phyloP scores from a whole-genome alignment of 208 protist genomes.

The Porcisia hertigi region DNA sequence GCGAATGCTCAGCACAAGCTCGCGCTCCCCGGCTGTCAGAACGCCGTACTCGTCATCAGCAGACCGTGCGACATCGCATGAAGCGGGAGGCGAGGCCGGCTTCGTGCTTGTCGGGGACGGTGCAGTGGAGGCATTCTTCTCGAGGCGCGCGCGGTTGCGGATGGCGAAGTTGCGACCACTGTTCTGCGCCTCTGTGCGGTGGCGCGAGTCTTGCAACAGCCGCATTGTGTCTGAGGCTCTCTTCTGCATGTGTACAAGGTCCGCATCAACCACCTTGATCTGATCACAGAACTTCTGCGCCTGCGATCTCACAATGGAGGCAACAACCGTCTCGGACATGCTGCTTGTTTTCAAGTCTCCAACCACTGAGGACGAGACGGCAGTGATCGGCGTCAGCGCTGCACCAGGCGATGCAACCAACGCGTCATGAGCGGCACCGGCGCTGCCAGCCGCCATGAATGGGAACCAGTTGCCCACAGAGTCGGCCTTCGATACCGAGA shows the following conservation, averaged over 20 bases:
- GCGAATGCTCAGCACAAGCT: conserved; percentile 69
- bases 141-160: conserved; percentile 73
- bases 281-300: conserved; percentile 77
- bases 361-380: conserved; percentile 80
- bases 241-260: conserved; percentile 78
- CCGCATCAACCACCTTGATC: conserved; percentile 58
- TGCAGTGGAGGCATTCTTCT: conserved; percentile 29
- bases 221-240: conserved; percentile 69
- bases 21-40: conserved; percentile 57
- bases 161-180: conserved; percentile 76
- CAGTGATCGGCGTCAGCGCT: conserved; percentile 48
- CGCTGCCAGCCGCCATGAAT: conserved; percentile 15
- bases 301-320: conserved; percentile 66
- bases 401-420: conserved; percentile 20
- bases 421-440: conserved; percentile 11
- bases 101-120: conserved; percentile 18
- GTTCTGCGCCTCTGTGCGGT: conserved; percentile 71
- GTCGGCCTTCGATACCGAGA: conserved; percentile 21
- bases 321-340: conserved; percentile 67
- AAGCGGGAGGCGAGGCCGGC: background rate
- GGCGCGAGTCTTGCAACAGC: conserved; percentile 75
- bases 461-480: conserved; percentile 79
- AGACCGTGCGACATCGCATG: background rate
- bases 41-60: conserved; percentile 40
- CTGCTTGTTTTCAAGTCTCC: conserved; percentile 72